Base-by-base conservation (phyloP, 805 yeast species). In the Cyberlindnera bimundalis region DNA sequence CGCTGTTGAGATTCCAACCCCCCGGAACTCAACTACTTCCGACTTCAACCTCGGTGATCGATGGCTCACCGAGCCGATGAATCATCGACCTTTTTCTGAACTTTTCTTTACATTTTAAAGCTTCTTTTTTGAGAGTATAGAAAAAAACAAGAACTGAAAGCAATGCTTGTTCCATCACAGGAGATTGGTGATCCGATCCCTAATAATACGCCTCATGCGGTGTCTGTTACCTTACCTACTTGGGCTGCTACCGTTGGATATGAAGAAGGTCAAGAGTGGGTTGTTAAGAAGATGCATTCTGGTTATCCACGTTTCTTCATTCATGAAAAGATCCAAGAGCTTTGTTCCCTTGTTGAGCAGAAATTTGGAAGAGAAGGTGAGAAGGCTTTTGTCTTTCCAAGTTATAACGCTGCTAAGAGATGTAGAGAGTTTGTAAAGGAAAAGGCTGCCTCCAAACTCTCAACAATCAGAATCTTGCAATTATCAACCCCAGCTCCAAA, bases 161-260 rank as follows among this genome's bases (percentile, higher is more conserved):
- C 19, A 10, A 47, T 48, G 47, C 23, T 29, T 8, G n/a, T 34
- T 3, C 59, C 59, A 24, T 56, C 60, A 2, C 60, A 57, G 43
- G 56, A 51, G 38, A 74, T 88, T 14, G 97, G 97, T 4, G 83
- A 76, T 14, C 78, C 96, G 2, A 90, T 93, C 43, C 97, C 99
- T 3, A 82, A 85, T 45, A 81, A 87, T 59, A 83, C 95, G 0
- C 80, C 83, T 3, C 98, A 93, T 62, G 96, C 97, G 0, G 96
- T 91, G 2, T 86, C 96, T 11, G 97, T 91, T 34, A 85, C 96
- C 2, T 71, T 91, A 25, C 99, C 99, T 7, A 85, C 96, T 0
- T 93, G 98, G 99, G 84, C 78, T 35, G 88, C 95, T 33, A 87
- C 84, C 4, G 84, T 93, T 1, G 96, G 88, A 3, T 93, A 93